A percentile compares a stretch with the other conserved stretches of the same genome.
These are phyloP conservation scores for Brassica juncea DNA, from an alignment of 345 rosid genomes.

Conservation along the genomic window DNA sequence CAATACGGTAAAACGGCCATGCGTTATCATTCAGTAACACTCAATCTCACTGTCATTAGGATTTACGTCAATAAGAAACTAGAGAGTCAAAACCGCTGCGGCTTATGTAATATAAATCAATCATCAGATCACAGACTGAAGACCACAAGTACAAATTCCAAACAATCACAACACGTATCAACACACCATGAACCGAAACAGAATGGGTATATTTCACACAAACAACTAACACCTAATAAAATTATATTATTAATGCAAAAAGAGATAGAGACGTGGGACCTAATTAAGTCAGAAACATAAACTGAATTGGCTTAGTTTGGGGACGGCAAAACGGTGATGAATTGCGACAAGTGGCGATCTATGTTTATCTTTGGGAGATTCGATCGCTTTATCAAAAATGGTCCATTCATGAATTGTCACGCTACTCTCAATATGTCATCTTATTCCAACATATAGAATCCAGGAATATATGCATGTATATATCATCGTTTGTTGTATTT, in stretches of 20 bases:
- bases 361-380: conserved; percentile 18
- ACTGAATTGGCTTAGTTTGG: conserved; percentile 8
- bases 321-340: conserved; percentile 1
- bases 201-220: no score
- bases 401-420: conserved; percentile 29
- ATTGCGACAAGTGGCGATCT: conserved; percentile 33
- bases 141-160: no score
- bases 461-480: neutral
- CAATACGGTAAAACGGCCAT: no score
- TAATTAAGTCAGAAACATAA: neutral
- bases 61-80: no score
- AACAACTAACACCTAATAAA: no score
- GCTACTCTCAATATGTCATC: conserved; percentile 28
- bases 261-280: neutral
- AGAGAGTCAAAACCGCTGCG: no score
- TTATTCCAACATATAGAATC: conserved; percentile 35
- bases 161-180: no score
- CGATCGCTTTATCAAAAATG: conserved; percentile 32
- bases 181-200: no score
- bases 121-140: no score
- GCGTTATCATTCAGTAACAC: no score
- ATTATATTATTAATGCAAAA: neutral
- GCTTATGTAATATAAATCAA: no score
- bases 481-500: neutral
- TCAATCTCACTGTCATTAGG: no score